Conservation (phyloP, 805 yeast genomes). For the Starmerella cellae region DNA sequence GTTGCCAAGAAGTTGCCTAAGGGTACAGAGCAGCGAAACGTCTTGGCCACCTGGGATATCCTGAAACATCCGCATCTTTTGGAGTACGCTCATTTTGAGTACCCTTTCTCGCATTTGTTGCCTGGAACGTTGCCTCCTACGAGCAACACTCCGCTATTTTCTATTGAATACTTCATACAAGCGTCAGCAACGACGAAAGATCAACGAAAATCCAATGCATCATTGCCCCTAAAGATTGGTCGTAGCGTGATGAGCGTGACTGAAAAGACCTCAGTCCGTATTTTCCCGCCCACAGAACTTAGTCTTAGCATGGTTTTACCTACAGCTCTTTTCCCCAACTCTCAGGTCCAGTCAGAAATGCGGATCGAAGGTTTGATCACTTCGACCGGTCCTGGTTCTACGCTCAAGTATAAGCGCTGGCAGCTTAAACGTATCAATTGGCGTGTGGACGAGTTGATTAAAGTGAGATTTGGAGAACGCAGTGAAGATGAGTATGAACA, state of each 20-base stretch:
- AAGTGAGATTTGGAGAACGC: constrained; percentile 8
- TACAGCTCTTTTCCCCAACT: constrained; percentile 75
- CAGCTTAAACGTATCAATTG: constrained; percentile 79
- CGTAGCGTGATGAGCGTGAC: constrained; percentile 71
- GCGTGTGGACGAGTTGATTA: constrained; percentile 70
- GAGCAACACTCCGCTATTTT: constrained; percentile 42
- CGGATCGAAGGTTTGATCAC: constrained; percentile 44
- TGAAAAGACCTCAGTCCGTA: constrained; percentile 73
- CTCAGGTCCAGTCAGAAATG: constrained; percentile 71
- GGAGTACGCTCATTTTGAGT: constrained; percentile 68
- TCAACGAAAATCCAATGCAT: constrained; percentile 5
- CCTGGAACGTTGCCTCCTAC: constrained; percentile 86
- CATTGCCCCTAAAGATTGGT: constrained; percentile 39
- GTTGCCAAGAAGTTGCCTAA: constrained; percentile 16
- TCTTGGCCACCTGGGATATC: constrained; percentile 81
- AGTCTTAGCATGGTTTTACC: constrained; percentile 81
- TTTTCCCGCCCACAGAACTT: constrained; percentile 90
- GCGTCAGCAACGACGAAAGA: constrained; percentile 32
- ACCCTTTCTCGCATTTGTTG: constrained; percentile 79
- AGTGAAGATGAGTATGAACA: constrained; percentile 39
- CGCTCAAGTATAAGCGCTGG: constrained; percentile 46
- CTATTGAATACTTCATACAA: constrained; percentile 61
- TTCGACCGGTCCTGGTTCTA: constrained; percentile 23
- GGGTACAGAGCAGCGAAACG: constrained; percentile 28
- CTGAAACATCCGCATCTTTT: constrained; percentile 40